Evolutionary conservation across 345 rosid species (phyloP), one percentile per base, ranked within the genome.

Genomic region (Lumnitzera racemosa): DNA sequence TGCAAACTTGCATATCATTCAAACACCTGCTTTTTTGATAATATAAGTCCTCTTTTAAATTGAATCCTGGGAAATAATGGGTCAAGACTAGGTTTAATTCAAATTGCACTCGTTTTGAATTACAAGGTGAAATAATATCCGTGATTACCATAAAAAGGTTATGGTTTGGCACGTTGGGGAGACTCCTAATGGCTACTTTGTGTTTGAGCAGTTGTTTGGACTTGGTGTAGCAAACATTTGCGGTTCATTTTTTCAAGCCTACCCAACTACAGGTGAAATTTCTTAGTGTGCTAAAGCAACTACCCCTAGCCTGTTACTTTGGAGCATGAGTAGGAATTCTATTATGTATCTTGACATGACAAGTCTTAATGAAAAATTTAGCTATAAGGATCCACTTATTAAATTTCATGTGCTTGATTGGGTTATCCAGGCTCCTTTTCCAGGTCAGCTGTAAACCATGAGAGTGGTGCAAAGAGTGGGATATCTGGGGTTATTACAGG

Each of bases 371-470:
- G 9, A 36, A 36, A 36, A 36, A 9, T 9, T 4, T 36, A 36
- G 43, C 43, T 36, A 36, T 36, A 36, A 9, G 43, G 43, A 36
- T 36, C 2, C 43, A 36, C 43, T 9, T 36, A 36, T 36, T 36
- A 36, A 36, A 36, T 36, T 16, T 36, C 43, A 1, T 36, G 43
- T 36, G 43, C 10, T 46, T 48, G 12, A 47, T 13, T 47, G 50
- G 17, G 46, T 20, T 20, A 51, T 11, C 71, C 75, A 90, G 97
- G 97, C 66, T 95, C 97, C 62, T 95, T 95, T 74, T 95, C 99
- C 61, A 80, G 99, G 78, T 95, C 99, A 66, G 99, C 99, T 20
- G 99, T 90, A 69, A 95, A 81, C 76, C 88, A 87, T 70, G 99
- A 90, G 71, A 88, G 90, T 76, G 99, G 96, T 63, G 95, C 97